Evolutionary conservation across 1,139 yeast genomes (phyloP), one percentile per base, ranked within the genome.

Genomic region (Yamadazyma dendronema): DNA sequence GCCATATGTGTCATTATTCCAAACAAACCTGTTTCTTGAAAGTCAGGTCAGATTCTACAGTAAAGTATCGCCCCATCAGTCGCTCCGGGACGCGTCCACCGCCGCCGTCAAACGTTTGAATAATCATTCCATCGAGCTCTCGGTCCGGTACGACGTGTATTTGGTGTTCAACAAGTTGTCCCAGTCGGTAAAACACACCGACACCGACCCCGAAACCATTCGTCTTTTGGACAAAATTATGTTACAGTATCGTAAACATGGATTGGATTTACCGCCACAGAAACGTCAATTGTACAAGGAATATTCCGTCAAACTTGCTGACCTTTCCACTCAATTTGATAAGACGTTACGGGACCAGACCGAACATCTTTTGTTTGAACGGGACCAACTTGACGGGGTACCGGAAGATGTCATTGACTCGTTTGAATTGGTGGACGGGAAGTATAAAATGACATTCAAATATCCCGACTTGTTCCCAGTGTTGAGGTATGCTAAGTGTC

Each of bases 381-480:
- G 59, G 38, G 81, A 81, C 40, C 84, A 87, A 54, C 67, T 87
- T 31, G 77, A 69, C 5, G 96, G 96, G 27, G 83, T 87, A 29
- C 90, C 95, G 4, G 71, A 72, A 30, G 78, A 78, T 43, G 76
- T 77, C 1, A 48, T 83, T 43, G 71, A 67, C 17, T 84, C 75
- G 52, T 84, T 81, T 52, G 81, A 77, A 39, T 59, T 62, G 42
- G 56, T 62, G 13, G 62, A 57, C 28, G 70, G 63, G 32, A 74
- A 73, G 52, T 72, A 62, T 53, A 82, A 81, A 55, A 81, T 87
- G 67, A 82, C 94, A 3, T 86, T 76, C 66, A 84, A 86, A 57
- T 84, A 84, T 52, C 92, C 95, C 4, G 95, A 86, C 53, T 62
- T 83, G 36, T 65, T 81, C 47, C 95, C 95, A 0, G 81, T 82